Evolutionary conservation across 345 rosid species (phyloP).

Genomic region (Aethionema arabicum): DNA sequence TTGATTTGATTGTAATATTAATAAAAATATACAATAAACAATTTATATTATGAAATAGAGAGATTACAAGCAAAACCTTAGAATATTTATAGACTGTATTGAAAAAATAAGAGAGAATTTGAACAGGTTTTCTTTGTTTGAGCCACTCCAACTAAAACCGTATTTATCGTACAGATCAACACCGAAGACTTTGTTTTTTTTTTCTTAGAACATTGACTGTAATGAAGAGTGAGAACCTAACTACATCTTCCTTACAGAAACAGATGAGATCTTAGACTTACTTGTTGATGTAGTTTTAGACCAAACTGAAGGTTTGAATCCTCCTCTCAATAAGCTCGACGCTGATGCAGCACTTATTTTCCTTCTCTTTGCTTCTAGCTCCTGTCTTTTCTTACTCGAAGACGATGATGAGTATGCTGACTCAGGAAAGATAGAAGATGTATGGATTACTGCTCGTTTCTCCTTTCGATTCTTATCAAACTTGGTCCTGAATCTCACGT

Average conservation of each 20-base stretch:
- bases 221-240: neutral
- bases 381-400: conserved; percentile 52
- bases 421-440: conserved; percentile 68
- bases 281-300: conserved; percentile 41
- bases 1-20: too few species aligned
- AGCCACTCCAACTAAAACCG: too few species aligned
- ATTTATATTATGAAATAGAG: too few species aligned
- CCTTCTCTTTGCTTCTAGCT: conserved; percentile 80
- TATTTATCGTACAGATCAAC: neutral
- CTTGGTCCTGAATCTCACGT: conserved; percentile 61
- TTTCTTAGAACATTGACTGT: conserved; percentile 1
- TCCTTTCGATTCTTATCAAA: conserved; percentile 76
- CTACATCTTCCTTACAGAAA: conserved; percentile 40
- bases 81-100: too few species aligned
- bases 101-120: too few species aligned
- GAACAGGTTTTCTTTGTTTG: too few species aligned
- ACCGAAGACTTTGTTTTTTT: conserved; percentile 1
- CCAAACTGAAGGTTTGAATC: conserved; percentile 68
- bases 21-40: too few species aligned
- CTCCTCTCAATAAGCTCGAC: conserved; percentile 57
- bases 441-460: conserved; percentile 67
- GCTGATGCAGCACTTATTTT: conserved; percentile 67
- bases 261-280: conserved; percentile 36
- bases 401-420: conserved; percentile 42
- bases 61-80: too few species aligned